Conservation (phyloP, 192 early-diverging fungal genomes). For the Coemansia reversa region DNA sequence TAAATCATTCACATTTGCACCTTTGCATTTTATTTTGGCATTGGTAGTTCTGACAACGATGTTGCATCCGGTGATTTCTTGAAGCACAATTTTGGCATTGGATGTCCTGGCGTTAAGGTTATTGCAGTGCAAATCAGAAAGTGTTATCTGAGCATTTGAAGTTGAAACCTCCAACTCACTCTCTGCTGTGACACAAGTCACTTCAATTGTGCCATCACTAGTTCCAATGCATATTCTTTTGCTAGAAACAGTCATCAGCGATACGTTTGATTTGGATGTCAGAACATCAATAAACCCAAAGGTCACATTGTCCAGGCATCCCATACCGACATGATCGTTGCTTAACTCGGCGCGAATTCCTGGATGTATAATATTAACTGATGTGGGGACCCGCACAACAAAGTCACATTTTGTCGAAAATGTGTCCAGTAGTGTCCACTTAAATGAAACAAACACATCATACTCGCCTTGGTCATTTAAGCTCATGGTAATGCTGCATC, state of each 20-base stretch:
- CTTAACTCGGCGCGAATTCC: constrained; percentile 15
- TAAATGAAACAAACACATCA: constrained; percentile 22
- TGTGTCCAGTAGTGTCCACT: constrained; percentile 16
- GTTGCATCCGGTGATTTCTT: background rate
- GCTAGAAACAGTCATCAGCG: constrained; percentile 7
- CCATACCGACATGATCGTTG: constrained; percentile 16
- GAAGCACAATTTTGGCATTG: constrained; percentile 13
- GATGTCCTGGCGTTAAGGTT: constrained; percentile 7
- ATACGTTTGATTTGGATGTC: constrained; percentile 11
- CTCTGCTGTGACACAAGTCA: background rate
- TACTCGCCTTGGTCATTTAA: constrained; percentile 23
- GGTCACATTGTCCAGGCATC: constrained; percentile 14
- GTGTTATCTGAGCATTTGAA: constrained; percentile 12
- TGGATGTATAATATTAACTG: constrained; percentile 7
- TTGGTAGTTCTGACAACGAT: constrained; percentile 14
- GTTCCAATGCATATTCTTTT: constrained; percentile 5
- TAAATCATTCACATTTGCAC: constrained; percentile 5
- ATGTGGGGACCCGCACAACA: constrained; percentile 15
- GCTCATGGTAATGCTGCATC: constrained; percentile 11
- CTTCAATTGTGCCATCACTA: constrained; percentile 10
- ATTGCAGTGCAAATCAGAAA: constrained; percentile 1
- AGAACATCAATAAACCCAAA: constrained; percentile 20
- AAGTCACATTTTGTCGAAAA: constrained; percentile 12
- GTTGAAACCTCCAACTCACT: constrained; percentile 3
- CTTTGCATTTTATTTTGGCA: constrained; percentile 11